Base-by-base conservation (phyloP, 345 rosid genomes). In the Noccaea caerulescens region DNA sequence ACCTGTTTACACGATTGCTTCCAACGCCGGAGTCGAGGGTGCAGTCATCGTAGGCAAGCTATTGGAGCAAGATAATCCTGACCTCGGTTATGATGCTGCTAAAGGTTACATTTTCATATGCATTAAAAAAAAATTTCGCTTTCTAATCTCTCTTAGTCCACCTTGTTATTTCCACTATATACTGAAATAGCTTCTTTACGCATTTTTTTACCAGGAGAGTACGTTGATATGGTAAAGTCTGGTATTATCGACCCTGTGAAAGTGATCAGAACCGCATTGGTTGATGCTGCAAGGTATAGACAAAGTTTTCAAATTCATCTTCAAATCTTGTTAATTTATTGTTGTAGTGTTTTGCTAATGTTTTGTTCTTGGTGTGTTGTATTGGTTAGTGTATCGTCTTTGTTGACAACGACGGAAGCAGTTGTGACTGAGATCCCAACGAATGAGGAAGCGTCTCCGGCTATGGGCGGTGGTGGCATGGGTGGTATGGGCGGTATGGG, bases 331-430 rank as follows among this genome's bases (percentile, higher is more conserved):
- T 7, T 7, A 20, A 20, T 61, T 61, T 36, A 20, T 34, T 63
- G 23, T 12, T 63, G 23, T 12, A n/a, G 13, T 47, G 38, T 16
- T 14, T 23, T 7, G 44, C 56, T 57, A 69, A 54, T 25, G 0
- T 5, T 46, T 36, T 41, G 23, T 61, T 32, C 10, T n/a, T 47
- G 10, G 34, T 43, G 50, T 51, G 6, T 51, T 46, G 0, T n/a
- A 12, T 33, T 62, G 66, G 54, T 46, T 89, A 93, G 98, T 62
- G 93, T 93, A 3, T 87, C 92, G 2, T 89, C 97, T 3, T 84
- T 93, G 88, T 85, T 89, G 91, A 91, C 97, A 3, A 93, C 99
- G 0, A 93, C 95, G 1, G 99, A 93, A 77, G 97, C 99, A 7
- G 80, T 91, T 33, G 90, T 89, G 51, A 80, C 80, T 13, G 99